Base-by-base conservation (phyloP, 345 rosid species). In the Firmiana major region DNA sequence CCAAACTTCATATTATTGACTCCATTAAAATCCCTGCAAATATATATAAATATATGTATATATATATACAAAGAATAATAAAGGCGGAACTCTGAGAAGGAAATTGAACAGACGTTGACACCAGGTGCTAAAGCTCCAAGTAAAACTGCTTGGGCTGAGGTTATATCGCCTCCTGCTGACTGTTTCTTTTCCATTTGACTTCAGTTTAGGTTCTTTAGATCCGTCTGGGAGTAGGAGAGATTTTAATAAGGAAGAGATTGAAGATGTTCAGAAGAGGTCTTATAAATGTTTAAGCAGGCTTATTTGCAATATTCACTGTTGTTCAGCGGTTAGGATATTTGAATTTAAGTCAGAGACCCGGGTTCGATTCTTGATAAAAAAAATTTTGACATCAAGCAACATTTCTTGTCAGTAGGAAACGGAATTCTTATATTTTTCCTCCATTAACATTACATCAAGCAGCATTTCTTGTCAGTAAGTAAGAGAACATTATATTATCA, bases 251-350 rank as follows among this genome's bases (percentile, higher is more conserved):
- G n/a, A n/a, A n/a, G n/a, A n/a, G n/a, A n/a, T n/a, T n/a, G n/a
- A n/a, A n/a, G n/a, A n/a, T n/a, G n/a, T n/a, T n/a, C n/a, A n/a
- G n/a, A n/a, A n/a, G n/a, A n/a, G n/a, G n/a, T n/a, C n/a, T n/a
- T n/a, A n/a, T n/a, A n/a, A n/a, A n/a, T n/a, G n/a, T n/a, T n/a
- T n/a, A n/a, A n/a, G n/a, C n/a, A n/a, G n/a, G n/a, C n/a, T n/a
- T n/a, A n/a, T n/a, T n/a, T n/a, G n/a, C n/a, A n/a, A n/a, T n/a
- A n/a, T n/a, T n/a, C n/a, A n/a, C n/a, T n/a, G 92, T 90, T 89
- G 97, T 90, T 93, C 91, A 92, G 90, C 87, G 97, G 97, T 84
- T 85, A 90, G 97, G 93, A 90, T 89, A 34, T 83, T 88, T 89
- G 93, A 90, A 87, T 85, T 85, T 86, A 86, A 87, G 85, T 86